Base-by-base conservation (phyloP, 768 basidiomycete genomes). In the Baorangia bicolor region DNA sequence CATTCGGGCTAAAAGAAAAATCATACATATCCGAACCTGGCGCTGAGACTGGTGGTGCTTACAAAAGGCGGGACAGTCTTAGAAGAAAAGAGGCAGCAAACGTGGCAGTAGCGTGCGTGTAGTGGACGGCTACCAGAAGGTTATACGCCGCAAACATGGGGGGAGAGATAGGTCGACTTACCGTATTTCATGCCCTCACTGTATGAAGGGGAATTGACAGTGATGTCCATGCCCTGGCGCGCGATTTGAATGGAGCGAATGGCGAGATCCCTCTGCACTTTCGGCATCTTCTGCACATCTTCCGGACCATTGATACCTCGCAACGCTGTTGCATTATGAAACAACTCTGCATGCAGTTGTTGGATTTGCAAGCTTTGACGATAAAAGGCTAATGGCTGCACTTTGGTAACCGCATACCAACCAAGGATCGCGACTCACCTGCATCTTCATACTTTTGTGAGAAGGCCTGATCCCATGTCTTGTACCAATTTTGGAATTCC, bases 101-200 rank as follows among this genome's bases (percentile, higher is more conserved):
- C 0, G 94, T 96, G 6, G 94, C 94, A 28, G 92, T 92, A 39
- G 92, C 91, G 67, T 98, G 94, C 14, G 90, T 90, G 64, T 90
- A 89, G 67, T 92, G 87, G n/a, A 94, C 90, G 16, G 92, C 91
- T 92, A 60, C 42, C 20, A 21, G 11, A 20, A 23, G 28, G 37
- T 63, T 44, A 56, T 43, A 51, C 25, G 13, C 51, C 27, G 49
- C 57, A 13, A 48, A 52, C 31, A 20, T 20, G 39, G n/a, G 23
- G n/a, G 11, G 35, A 57, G n/a, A 10, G 35, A 57, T 33, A 34
- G 2, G 27, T 12, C 14, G 25, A 67, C 82, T 42, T 64, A 90
- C 92, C 91, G 65, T 93, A 97, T 78, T 88, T 90, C 83, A 98
- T 88, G 20, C 92, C 92, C 68, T 93, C 90, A 55, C 93, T 78